Conservation (phyloP, 1,284 basidiomycete species). For the Austropuccinia psidii region DNA sequence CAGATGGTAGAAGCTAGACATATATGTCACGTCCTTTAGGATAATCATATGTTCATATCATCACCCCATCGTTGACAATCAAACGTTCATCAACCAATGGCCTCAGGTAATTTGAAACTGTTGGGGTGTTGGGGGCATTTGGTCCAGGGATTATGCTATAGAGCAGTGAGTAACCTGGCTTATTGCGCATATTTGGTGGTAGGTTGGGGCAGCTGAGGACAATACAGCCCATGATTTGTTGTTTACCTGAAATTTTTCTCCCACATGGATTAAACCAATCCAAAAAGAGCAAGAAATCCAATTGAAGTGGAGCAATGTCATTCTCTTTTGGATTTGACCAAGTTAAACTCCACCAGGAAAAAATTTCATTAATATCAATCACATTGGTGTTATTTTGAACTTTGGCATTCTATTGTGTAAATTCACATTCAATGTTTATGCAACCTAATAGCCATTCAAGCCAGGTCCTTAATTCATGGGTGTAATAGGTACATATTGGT, state of each 20-base stretch:
- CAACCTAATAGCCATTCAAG: too few relatives aligned
- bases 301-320: neutral
- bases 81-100: neutral
- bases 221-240: neutral
- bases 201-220: neutral
- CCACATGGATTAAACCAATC: slow-evolving; percentile 21
- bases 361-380: neutral
- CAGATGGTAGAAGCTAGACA: neutral
- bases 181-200: neutral
- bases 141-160: neutral
- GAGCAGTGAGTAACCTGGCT: neutral
- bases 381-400: too few relatives aligned
- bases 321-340: neutral
- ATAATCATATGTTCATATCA: neutral
- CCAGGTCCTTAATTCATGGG: too few relatives aligned
- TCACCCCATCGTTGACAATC: neutral
- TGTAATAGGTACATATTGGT: too few relatives aligned
- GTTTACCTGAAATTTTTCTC: slow-evolving; percentile 13
- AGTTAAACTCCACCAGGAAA: neutral
- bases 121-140: neutral
- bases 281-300: slow-evolving; percentile 1
- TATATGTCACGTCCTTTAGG: neutral
- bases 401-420: too few relatives aligned
- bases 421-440: too few relatives aligned
- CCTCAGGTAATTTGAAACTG: neutral